phyloP scores from a whole-genome alignment of 108 stramenopile genomes.

The Nannochloropsis gaditana region DNA sequence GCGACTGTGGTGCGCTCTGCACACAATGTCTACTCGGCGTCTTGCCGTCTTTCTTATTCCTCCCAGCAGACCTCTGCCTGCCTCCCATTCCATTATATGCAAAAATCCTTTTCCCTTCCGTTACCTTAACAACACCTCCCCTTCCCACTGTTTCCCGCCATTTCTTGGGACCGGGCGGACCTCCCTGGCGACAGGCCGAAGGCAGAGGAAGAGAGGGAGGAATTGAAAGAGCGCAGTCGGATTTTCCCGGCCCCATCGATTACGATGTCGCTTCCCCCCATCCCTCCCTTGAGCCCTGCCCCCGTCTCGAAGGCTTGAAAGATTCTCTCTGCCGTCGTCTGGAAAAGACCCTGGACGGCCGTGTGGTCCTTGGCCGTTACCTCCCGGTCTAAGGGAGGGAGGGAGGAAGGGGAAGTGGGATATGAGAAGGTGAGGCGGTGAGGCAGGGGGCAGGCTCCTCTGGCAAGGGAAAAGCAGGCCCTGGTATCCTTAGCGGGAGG shows the following conservation, averaged over 20 bases:
- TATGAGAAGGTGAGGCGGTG: no score
- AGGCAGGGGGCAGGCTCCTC: no score
- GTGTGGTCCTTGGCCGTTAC: background rate
- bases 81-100: no score
- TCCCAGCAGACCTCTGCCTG: no score
- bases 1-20: no score
- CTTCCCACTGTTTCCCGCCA: background rate
- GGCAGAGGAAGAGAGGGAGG: conserved; percentile 10
- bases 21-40: no score
- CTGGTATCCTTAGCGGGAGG: no score
- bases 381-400: conserved; percentile 3
- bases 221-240: background rate
- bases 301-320: background rate
- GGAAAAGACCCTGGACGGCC: background rate
- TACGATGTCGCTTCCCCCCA: background rate
- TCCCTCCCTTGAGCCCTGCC: background rate
- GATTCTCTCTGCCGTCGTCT: background rate
- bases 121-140: no score
- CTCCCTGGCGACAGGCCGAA: background rate
- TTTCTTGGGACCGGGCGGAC: background rate
- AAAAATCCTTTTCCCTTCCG: no score
- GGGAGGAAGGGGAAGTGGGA: background rate
- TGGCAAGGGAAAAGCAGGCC: no score
- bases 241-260: background rate
- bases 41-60: no score